phyloP scores from a whole-genome alignment of 2,329 filamentous ascomycete species.

The Sphaerostilbella broomeana region DNA sequence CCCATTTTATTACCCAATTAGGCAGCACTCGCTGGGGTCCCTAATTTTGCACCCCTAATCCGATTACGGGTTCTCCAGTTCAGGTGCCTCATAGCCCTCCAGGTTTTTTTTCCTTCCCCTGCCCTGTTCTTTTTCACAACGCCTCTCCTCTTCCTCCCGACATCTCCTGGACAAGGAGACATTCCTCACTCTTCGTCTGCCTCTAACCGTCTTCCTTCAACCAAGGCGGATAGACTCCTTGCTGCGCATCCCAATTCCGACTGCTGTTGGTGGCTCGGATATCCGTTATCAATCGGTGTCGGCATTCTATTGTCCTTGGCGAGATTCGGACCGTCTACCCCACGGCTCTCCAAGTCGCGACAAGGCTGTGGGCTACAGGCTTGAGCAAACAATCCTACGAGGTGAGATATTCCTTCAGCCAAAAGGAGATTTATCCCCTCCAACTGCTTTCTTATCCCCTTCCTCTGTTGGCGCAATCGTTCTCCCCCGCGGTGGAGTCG shows the following conservation, averaged over 20 bases:
- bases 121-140: conserved; percentile 9
- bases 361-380: conserved; percentile 4
- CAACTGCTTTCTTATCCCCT: background rate
- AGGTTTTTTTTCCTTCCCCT: conserved; percentile 9
- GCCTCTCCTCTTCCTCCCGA: no score
- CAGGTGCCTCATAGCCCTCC: conserved; percentile 8
- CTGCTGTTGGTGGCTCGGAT: conserved; percentile 2
- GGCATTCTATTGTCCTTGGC: conserved; percentile 10
- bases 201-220: background rate
- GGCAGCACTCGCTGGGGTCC: background rate
- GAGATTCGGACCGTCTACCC: background rate
- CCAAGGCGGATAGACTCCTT: background rate
- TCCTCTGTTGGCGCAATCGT: background rate
- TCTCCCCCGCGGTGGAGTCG: no score
- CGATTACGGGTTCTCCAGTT: conserved; percentile 3
- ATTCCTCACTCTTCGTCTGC: conserved; percentile 3
- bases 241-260: conserved; percentile 3
- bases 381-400: background rate
- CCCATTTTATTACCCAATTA: conserved; percentile 8
- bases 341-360: conserved; percentile 5
- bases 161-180: conserved; percentile 1
- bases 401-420: conserved; percentile 2
- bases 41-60: conserved; percentile 6
- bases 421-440: conserved; percentile 1
- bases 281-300: conserved; percentile 8